Evolutionary conservation across 139 green algal genomes (phyloP).

Genomic region (Tetraselmis chui): DNA sequence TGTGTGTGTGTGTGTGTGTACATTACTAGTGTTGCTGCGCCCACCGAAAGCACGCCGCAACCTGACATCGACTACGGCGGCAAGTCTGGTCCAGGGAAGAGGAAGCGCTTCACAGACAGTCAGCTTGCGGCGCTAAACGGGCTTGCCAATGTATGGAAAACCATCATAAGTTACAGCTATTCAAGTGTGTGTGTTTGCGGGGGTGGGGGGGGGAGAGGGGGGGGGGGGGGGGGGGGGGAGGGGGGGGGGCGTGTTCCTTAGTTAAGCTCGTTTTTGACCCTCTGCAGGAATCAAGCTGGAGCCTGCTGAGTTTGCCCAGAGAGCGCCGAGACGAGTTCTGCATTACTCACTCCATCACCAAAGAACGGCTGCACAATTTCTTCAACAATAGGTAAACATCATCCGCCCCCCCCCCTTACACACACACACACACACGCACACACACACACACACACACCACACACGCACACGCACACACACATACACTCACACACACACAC

Average conservation of each 20-base stretch:
- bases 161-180: neutral
- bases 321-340: neutral
- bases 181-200: neutral
- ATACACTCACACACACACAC: neutral
- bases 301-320: neutral
- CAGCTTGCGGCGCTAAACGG: neutral
- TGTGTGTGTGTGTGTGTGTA: neutral
- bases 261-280: neutral
- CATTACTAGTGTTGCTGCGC: neutral
- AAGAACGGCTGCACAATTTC: neutral
- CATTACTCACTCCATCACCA: neutral
- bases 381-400: neutral
- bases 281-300: neutral
- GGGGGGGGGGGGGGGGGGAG: no score
- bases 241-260: neutral
- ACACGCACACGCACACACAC: neutral
- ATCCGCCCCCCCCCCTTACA: neutral
- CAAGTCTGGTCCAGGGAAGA: no score
- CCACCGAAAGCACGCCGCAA: neutral
- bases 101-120: neutral
- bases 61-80: no score
- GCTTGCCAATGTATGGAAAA: neutral
- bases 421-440: neutral
- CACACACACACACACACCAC: neutral
- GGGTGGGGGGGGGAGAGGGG: no score